Conservation (phyloP, 768 basidiomycete species). For the Paxillus involutus region DNA sequence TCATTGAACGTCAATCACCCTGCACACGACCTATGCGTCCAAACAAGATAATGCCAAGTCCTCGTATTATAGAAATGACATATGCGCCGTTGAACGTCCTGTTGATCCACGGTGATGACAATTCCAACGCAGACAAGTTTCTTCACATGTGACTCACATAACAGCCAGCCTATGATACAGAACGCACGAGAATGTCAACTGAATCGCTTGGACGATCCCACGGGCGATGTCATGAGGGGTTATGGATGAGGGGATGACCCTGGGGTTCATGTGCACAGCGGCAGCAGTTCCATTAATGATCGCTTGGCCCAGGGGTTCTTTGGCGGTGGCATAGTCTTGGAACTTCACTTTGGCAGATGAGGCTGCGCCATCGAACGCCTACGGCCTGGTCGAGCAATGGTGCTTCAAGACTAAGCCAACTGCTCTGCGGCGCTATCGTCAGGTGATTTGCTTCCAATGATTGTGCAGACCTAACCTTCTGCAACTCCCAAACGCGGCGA, state of each 20-base stretch:
- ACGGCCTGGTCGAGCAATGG: not conserved
- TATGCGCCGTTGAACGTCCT: slow-evolving; percentile 87
- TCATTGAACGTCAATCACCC: not conserved
- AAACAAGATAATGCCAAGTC: slow-evolving; percentile 68
- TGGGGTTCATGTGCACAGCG: slow-evolving; percentile 29
- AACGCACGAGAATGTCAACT: slow-evolving; percentile 54
- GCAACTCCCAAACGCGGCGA: slow-evolving; percentile 48
- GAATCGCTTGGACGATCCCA: slow-evolving; percentile 62
- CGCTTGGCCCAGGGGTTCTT: not conserved
- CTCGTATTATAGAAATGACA: slow-evolving; percentile 69
- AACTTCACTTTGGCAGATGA: not conserved
- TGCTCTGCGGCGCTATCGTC: slow-evolving; percentile 9
- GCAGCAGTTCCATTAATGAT: not conserved
- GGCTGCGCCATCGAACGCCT: not conserved
- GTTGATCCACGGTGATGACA: slow-evolving; percentile 7
- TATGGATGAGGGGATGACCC: slow-evolving; percentile 59
- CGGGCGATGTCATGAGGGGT: slow-evolving; percentile 67
- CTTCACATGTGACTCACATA: slow-evolving; percentile 54
- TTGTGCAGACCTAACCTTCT: slow-evolving; percentile 50
- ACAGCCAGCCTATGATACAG: slow-evolving; percentile 69
- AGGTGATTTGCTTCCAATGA: not conserved
- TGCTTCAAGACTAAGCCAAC: slow-evolving; percentile 2
- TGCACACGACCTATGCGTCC: slow-evolving; percentile 46
- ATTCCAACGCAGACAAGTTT: not conserved
- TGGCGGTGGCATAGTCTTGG: slow-evolving; percentile 1